These are phyloP conservation scores for Populus ilicifolia DNA, from an alignment of 345 rosid genomes.

Conservation along the genomic window DNA sequence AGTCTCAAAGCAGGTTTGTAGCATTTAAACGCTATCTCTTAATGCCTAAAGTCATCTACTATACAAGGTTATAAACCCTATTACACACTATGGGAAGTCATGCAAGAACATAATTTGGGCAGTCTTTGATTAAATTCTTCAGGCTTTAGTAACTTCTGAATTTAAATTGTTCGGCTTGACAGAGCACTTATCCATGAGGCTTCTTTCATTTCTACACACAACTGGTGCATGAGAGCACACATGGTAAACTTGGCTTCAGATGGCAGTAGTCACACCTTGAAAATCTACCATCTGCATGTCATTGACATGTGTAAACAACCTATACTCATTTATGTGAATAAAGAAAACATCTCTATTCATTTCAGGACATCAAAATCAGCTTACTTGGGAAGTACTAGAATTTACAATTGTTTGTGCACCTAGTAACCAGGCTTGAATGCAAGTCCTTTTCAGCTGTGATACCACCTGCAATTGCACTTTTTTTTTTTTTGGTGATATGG, in stretches of 20 bases:
- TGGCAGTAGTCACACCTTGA: not conserved
- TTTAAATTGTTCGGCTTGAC: not conserved
- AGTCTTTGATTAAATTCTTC: not conserved
- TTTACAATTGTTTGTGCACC: not conserved
- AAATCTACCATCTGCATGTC: not conserved
- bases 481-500: not conserved
- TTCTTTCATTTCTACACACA: not conserved
- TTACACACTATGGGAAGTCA: not conserved
- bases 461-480: not conserved
- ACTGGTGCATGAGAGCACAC: not conserved
- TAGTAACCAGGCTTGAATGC: not conserved
- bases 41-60: not conserved
- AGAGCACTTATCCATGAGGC: not conserved
- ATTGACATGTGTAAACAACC: not conserved
- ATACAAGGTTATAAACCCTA: not conserved
- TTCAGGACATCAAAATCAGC: not conserved
- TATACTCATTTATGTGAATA: not conserved
- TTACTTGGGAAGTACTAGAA: too few species aligned
- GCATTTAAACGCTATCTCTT: not conserved
- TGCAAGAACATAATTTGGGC: not conserved
- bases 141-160: not conserved
- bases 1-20: constrained; percentile 76
- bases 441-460: not conserved
- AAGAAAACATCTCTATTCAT: not conserved
- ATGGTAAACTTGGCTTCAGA: not conserved